Percentiles rank a stretch among this genome's conserved stretches.
Evolutionary conservation across 345 rosid genomes (phyloP).

Genomic region (Hibiscus syriacus): DNA sequence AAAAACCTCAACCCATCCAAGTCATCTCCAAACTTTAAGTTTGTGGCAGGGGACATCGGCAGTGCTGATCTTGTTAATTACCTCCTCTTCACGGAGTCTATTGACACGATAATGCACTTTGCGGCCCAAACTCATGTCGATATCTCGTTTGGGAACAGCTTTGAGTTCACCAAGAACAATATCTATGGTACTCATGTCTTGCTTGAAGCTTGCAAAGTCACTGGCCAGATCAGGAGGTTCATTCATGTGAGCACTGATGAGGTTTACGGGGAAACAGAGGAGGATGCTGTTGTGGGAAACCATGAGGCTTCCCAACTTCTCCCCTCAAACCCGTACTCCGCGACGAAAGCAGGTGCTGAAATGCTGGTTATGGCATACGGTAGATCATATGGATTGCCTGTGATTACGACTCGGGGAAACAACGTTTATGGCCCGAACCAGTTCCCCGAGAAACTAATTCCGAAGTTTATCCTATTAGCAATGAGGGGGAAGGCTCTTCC

Average conservation of each 20-base stretch:
- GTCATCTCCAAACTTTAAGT: constrained; percentile 67
- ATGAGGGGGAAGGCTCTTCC: constrained; percentile 64
- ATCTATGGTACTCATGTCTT: no score
- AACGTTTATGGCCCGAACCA: constrained; percentile 86
- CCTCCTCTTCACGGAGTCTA: constrained; percentile 73
- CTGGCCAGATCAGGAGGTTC: no score
- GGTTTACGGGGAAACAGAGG: constrained; percentile 31
- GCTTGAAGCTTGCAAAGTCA: no score
- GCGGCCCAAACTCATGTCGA: no score
- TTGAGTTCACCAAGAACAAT: no score
- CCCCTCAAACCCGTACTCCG: constrained; percentile 86
- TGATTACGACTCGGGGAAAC: constrained; percentile 86
- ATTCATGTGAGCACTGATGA: no score
- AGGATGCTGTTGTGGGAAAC: constrained; percentile 85
- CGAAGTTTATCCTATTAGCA: constrained; percentile 78
- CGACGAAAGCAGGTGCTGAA: constrained; percentile 81
- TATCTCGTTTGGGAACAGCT: no score
- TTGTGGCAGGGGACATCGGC: constrained; percentile 75
- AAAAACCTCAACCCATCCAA: constrained; percentile 63
- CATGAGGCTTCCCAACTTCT: constrained; percentile 88
- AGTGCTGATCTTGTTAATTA: constrained; percentile 86
- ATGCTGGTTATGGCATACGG: constrained; percentile 97
- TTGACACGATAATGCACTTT: constrained; percentile 8
- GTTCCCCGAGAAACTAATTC: constrained; percentile 83
- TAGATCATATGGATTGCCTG: constrained; percentile 78